Evolutionary conservation across 2,329 filamentous ascomycete species (phyloP), one percentile per base, ranked within the genome.

Genomic region (Cladosporium cucumerinum): DNA sequence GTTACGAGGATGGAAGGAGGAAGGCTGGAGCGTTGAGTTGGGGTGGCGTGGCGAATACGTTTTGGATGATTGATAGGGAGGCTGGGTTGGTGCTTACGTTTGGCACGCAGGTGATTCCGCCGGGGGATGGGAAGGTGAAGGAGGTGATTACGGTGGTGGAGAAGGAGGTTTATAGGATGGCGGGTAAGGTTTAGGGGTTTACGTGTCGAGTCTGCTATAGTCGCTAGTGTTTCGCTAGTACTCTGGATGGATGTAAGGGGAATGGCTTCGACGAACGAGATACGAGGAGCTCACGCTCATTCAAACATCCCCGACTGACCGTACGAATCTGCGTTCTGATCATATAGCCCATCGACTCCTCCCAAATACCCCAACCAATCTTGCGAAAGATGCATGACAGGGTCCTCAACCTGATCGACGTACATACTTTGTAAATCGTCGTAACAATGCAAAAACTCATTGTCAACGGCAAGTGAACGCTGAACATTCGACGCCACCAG

Each of bases 11-110:
- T 3, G 72, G 71, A 4, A 71, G 78, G 62, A 74, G 81, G 57
- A 78, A 73, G 66, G 74, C 72, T 32, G 78, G 78, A 1, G 78
- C 78, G 3, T 32, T 83, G 66, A 71, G 72, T 5, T 84, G 82
- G 82, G 74, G 77, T 52, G 82, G 82, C 0, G 76, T 80, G 65
- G 74, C 78, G 12, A 84, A 84, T 69, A 67, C 81, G 4, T 76
- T 78, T 21, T 85, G 82, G 82, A 78, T 69, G 21, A 69, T 81
- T 71, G 75, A 77, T 71, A 67, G 77, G 1, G 70, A 74, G 34
- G 74, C 75, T 6, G 81, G 78, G 0, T 23, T 84, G 5, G 78
- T 76, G 54, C 75, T 78, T 10, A 72, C 80, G 18, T 80, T 80
- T 67, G 79, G 74, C 0, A 78, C 77, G 64, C 81, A 82, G 69